phyloP scores from a whole-genome alignment of 768 basidiomycete genomes.

The Ramaria sp. region DNA sequence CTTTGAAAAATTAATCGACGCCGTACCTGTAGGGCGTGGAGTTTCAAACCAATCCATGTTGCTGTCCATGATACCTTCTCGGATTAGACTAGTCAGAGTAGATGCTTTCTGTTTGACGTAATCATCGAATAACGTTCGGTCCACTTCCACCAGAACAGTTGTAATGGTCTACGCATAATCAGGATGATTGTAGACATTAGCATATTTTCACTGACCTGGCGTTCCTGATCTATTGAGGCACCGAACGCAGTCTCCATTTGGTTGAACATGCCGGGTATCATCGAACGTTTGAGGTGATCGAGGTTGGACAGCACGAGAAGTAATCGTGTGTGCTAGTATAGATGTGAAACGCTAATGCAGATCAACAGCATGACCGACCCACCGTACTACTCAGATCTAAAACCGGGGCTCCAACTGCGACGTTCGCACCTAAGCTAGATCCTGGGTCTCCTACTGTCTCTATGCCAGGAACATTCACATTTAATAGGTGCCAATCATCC shows the following conservation, averaged over 20 bases:
- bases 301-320: slow-evolving; percentile 88
- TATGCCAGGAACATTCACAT: slow-evolving; percentile 20
- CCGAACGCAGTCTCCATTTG: slow-evolving; percentile 74
- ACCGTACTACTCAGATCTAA: slow-evolving; percentile 57
- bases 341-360: background rate
- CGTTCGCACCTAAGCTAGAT: slow-evolving; percentile 31
- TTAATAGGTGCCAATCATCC: slow-evolving; percentile 45
- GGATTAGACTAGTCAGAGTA: slow-evolving; percentile 54
- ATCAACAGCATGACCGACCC: slow-evolving; percentile 17
- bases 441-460: slow-evolving; percentile 19
- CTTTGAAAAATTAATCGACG: background rate
- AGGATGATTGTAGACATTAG: background rate
- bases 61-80: slow-evolving; percentile 67
- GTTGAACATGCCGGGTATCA: slow-evolving; percentile 71
- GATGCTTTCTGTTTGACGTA: slow-evolving; percentile 77
- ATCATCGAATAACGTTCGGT: slow-evolving; percentile 81
- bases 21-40: slow-evolving; percentile 78
- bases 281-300: slow-evolving; percentile 52
- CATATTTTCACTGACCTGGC: slow-evolving; percentile 35
- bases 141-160: slow-evolving; percentile 72
- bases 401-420: slow-evolving; percentile 17
- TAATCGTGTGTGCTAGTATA: slow-evolving; percentile 65
- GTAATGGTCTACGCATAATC: slow-evolving; percentile 44
- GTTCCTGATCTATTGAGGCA: slow-evolving; percentile 60
- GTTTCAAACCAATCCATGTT: slow-evolving; percentile 93